Evolutionary conservation across 1,284 basidiomycete species (phyloP), one percentile per base, ranked within the genome.

Genomic region (Trichosporon coremiiforme): DNA sequence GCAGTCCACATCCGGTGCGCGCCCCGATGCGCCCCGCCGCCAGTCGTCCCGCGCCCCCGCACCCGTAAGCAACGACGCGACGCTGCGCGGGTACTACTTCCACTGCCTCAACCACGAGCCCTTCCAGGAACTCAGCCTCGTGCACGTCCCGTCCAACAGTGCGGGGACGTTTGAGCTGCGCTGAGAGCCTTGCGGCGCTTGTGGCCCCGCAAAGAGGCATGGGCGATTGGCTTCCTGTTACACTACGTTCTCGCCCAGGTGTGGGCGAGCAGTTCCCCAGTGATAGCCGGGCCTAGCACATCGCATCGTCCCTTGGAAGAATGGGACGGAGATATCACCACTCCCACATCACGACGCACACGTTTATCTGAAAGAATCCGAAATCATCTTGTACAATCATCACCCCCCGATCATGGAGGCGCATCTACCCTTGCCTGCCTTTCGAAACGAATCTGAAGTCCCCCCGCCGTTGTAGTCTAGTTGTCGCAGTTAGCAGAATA

Each of bases 41-140:
- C 72, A 75, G 68, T 55, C 60, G 25, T 68, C 69, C 25, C 67
- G 78, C 65, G 66, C 76, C 25, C 53, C 74, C 73, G 68, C 77
- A 73, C 57, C 66, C 15, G 66, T 22, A 22, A 53, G 50, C 15
- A 62, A 76, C 5, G 79, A 77, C 66, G 78, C 82, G 15, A 84
- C 81, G 0, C 77, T 82, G n/a, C 70, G 77, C 66, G 81, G 81
- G 73, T 96, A 93, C 84, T 98, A 97, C 84, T 97, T 92, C 85
- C 95, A 97, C 84, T 90, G 80, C 50, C 74, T 81, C 20, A 82
- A 82, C 72, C 78, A 80, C 68, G 79, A 80, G 71, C 78, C 79
- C 9, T 84, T 85, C 75, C 85, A 86, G 74, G 84, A 86, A 72
- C 78, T 86, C 13, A 81, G 79, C 45, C 78, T 86, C 9, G 77